Evolutionary conservation across 1,284 basidiomycete species (phyloP), one percentile per base, ranked within the genome.

Genomic region (Boletellus deceptivus): DNA sequence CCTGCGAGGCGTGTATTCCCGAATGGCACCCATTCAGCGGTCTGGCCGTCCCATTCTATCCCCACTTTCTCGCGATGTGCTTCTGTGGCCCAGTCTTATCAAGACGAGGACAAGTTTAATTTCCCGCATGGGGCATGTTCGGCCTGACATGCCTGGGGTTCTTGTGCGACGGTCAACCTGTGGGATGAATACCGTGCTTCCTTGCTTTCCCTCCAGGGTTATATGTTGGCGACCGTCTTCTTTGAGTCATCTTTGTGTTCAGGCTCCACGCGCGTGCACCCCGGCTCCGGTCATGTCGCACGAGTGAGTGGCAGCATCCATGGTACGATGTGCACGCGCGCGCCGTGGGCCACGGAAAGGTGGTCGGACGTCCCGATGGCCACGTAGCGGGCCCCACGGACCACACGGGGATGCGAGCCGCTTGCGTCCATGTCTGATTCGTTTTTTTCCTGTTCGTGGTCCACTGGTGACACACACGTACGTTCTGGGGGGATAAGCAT

Each of bases 1-100:
- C 27, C 18, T 37, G n/a, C 11, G 18, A 41, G 38, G 41, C 31
- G 16, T 34, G 31, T 39, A 35, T 40, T 43, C n/a, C 43, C 25
- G 29, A 29, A 16, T 31, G 25, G 9, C 25, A 25, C 25, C 16
- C 22, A 42, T 46, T 55, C 44, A 41, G 22, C 45, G 20, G 17
- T 17, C 16, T 38, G 43, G 46, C 45, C 45, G 35, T 29, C 34
- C 27, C 25, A 42, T 27, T 18, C 20, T 35, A 27, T 44, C 4
- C 29, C 34, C 38, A 16, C 43, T 58, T 47, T 46, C 49, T 52
- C 63, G 64, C 59, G 61, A 27, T 24, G 11, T 38, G 48, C 59
- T 64, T 62, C 57, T 48, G 25, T 35, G 16, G 13, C 27, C 9
- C 27, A 22, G 46, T 42, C 43, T 46, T 49, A 49, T 52, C 56